Base-by-base conservation (phyloP, 2,329 filamentous ascomycete species). In the Monosporascus sp. region DNA sequence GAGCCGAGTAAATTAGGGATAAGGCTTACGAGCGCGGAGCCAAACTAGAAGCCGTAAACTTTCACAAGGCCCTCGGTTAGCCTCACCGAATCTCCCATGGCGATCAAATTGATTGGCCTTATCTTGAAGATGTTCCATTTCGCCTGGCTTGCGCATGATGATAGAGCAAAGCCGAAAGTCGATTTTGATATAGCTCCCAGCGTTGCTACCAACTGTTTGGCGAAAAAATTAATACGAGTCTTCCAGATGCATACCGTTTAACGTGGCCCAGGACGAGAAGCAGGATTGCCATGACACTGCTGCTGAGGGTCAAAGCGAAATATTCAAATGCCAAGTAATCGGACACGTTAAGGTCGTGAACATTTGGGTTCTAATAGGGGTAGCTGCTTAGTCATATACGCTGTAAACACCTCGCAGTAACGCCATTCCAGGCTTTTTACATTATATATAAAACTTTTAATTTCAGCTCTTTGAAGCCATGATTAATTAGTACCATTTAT, bases 71-170 rank as follows among this genome's bases (percentile, higher is more conserved):
- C 61, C 62, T 4, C 61, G 57, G 43, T 58, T 63, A 11, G 62
- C 62, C 17, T 64, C 62, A 17, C 64, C 61, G 41, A 64, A 58
- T n/a, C 57, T 56, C 44, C 62, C 58, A 43, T 64, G 1, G 49
- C 52, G 5, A 62, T 24, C 7, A 65, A 48, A 8, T 48, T 55
- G 37, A 55, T 58, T 4, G 56, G 9, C 3, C 53, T 47, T 22
- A 50, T 58, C 36, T 49, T 55, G 18, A 63, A 59, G 58, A 60
- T 61, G 24, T 63, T 60, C 60, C 62, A 64, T 44, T 65, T 65
- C 7, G 51, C 53, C 38, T 65, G 63, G 2, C 52, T 55, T 3
- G 63, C 45, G 24, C 60, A 63, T 7, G 61, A 63, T 41, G 60
- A 57, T 22, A 64, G 57, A 1, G 55, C 56, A 35, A 63, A 65